A percentile compares a stretch with the other conserved stretches of the same genome.
Evolutionary conservation across 352 stramenopile genomes (phyloP).

Genomic region (Blastocystis hominis): DNA sequence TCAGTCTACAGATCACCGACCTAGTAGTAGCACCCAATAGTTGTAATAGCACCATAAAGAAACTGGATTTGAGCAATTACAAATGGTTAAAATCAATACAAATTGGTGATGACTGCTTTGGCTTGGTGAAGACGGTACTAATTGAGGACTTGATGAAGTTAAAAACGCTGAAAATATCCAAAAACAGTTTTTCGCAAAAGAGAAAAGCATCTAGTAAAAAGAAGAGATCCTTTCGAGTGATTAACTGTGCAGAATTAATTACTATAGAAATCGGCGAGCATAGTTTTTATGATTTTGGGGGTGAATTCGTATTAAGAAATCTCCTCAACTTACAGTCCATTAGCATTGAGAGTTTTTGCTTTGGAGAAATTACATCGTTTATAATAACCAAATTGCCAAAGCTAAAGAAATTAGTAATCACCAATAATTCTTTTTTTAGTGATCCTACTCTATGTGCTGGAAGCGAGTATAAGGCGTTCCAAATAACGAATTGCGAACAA

Average conservation of each 20-base stretch:
- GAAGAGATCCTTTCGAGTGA: background rate
- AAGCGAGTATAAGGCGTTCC: background rate
- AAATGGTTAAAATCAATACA: background rate
- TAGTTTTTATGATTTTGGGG: background rate
- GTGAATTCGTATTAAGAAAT: background rate
- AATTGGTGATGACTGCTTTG: background rate
- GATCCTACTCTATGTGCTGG: no score
- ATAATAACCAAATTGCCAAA: no score
- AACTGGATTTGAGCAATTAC: background rate
- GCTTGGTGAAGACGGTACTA: background rate
- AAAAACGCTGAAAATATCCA: background rate
- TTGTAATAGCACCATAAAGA: background rate
- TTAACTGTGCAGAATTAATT: background rate
- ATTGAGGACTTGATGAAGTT: background rate
- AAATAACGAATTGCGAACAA: background rate
- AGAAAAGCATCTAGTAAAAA: background rate
- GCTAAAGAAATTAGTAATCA: no score
- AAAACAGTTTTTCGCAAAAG: background rate
- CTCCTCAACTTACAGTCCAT: background rate
- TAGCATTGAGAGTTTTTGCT: background rate
- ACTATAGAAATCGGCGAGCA: background rate
- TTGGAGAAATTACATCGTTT: no score
- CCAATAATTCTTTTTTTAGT: no score
- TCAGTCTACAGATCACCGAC: background rate
- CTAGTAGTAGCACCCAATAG: background rate